These are phyloP conservation scores for Myxozyma monticola DNA, from an alignment of 805 yeast species.

Conservation along the genomic window DNA sequence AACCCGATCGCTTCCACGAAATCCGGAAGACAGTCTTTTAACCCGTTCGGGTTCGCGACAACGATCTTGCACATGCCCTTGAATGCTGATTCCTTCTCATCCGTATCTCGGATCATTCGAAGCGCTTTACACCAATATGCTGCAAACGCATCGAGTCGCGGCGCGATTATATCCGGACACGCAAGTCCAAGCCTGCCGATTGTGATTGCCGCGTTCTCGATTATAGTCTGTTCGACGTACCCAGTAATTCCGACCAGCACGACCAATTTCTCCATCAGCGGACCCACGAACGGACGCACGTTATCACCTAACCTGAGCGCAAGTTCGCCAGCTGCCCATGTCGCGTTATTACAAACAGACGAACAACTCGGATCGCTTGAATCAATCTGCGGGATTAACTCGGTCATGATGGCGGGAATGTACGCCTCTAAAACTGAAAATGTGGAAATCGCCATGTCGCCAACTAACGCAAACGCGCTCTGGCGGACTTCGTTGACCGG, in stretches of 20 bases:
- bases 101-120: conserved; percentile 68
- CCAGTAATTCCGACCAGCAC: conserved; percentile 43
- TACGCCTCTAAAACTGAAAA: conserved; percentile 44
- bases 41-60: conserved; percentile 63
- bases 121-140: conserved; percentile 71
- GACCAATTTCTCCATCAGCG: conserved; percentile 56
- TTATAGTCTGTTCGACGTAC: conserved; percentile 60
- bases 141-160: conserved; percentile 58
- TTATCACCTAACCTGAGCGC: conserved; percentile 56
- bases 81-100: conserved; percentile 85
- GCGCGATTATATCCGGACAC: conserved; percentile 58
- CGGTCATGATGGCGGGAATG: conserved; percentile 39
- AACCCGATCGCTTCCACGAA: conserved; percentile 59
- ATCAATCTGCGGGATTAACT: conserved; percentile 59
- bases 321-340: conserved; percentile 92
- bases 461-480: conserved; percentile 82
- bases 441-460: conserved; percentile 76
- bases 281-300: conserved; percentile 53
- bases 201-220: conserved; percentile 87
- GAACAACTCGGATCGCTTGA: conserved; percentile 48
- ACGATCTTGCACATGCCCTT: conserved; percentile 77
- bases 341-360: conserved; percentile 82
- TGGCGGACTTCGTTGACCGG: conserved; percentile 87
- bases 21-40: conserved; percentile 51
- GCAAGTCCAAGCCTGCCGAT: conserved; percentile 79